Evolutionary conservation across 495 filamentous ascomycete species (phyloP), one percentile per base, ranked within the genome.

Genomic region (Annulohypoxylon maeteangense): DNA sequence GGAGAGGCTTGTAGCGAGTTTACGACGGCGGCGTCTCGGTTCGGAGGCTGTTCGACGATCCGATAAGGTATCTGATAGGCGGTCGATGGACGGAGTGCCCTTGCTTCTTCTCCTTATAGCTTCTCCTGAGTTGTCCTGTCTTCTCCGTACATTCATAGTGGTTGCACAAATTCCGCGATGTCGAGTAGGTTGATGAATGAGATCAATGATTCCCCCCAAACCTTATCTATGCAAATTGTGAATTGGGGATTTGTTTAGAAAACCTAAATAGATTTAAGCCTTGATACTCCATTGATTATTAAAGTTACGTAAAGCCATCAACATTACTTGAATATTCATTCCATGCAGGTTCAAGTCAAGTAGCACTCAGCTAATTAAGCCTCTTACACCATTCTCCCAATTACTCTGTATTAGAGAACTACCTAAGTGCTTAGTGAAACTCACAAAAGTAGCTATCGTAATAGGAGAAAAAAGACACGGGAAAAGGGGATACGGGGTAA

Each of bases 151-250:
- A 58, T 50, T 56, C 36, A 22, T 16, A 44, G 27, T 40, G 22
- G 23, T 48, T 65, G 62, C 61, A 60, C 45, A 40, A 36, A 71
- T 62, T 62, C 55, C 4, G n/a, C 34, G 22, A 67, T 63, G 68
- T 51, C 44, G 40, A 62, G 44, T 58, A 67, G 32, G 38, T 59
- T 71, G 29, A 54, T 62, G 51, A 63, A 67, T 63, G 68, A 63
- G n/a, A 71, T 54, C 32, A 36, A 59, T 71, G 58, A 71, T 58
- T 63, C 58, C 58, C 53, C 53, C 55, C 8, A 40, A 22, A 47
- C 22, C 11, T 48, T 16, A 16, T 22, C 11, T 18, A 32, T 40
- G 42, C 18, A 32, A 8, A 47, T 22, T 29, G 14, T 50, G 10
- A 55, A 29, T 56, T 56, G 36, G 45, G 25, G 18, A 23, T 3